Evolutionary conservation across 2,329 filamentous ascomycete species (phyloP).

Genomic region (Pseudogymnoascus sp.): DNA sequence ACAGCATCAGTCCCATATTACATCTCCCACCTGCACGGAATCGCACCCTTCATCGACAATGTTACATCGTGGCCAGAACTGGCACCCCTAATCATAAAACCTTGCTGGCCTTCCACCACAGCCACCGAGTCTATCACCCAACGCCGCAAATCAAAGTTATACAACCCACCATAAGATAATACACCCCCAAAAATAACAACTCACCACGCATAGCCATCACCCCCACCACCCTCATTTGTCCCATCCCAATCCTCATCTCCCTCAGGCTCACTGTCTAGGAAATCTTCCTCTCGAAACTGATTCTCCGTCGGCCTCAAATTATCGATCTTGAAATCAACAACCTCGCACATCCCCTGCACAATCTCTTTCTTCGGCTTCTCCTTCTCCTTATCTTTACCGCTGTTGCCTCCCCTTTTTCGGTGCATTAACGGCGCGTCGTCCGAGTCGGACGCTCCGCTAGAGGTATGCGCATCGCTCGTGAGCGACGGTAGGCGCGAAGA

Average conservation of each 20-base stretch:
- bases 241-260: conserved; percentile 46
- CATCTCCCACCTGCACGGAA: no score
- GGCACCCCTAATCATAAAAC: background rate
- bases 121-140: background rate
- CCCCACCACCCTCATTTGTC: background rate
- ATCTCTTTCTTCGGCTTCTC: conserved; percentile 29
- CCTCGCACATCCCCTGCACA: conserved; percentile 61
- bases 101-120: background rate
- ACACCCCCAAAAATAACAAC: background rate
- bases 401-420: conserved; percentile 14
- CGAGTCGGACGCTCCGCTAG: conserved; percentile 11
- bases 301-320: conserved; percentile 65
- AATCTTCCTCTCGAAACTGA: conserved; percentile 64
- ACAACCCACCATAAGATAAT: background rate
- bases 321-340: conserved; percentile 65
- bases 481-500: background rate
- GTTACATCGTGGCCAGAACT: background rate
- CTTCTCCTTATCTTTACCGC: conserved; percentile 27
- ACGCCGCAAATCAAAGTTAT: background rate
- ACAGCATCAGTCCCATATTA: background rate
- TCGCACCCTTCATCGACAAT: background rate
- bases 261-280: conserved; percentile 51
- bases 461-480: background rate
- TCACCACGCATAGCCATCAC: conserved; percentile 10
- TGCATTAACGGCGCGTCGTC: conserved; percentile 12